Evolutionary conservation across 2,329 filamentous ascomycete genomes (phyloP).

Genomic region (Trichoderma cornu-damae): DNA sequence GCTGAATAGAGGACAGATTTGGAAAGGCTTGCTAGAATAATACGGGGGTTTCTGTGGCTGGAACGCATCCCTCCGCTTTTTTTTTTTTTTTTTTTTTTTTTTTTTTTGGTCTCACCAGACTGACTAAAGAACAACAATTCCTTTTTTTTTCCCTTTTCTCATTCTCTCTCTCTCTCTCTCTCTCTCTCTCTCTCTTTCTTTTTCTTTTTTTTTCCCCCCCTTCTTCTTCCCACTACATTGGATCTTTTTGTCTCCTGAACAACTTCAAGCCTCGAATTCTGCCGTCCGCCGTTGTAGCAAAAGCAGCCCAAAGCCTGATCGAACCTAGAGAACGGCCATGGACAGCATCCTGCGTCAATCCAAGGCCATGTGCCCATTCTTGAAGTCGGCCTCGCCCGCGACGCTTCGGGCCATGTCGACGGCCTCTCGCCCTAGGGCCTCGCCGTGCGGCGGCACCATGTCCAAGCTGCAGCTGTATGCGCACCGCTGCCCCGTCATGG

Average conservation of each 20-base stretch:
- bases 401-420: slow-evolving; percentile 86
- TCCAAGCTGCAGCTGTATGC: slow-evolving; percentile 94
- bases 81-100: background rate
- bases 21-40: background rate
- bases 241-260: too few species aligned
- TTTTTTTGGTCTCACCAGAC: slow-evolving; percentile 4
- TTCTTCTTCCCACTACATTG: too few species aligned
- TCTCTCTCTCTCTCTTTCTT: too few species aligned
- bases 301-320: background rate
- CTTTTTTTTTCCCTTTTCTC: background rate
- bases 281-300: background rate
- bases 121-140: background rate
- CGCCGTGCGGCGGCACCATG: slow-evolving; percentile 85
- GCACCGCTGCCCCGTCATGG: slow-evolving; percentile 96
- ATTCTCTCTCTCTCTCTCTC: background rate
- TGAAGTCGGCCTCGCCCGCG: slow-evolving; percentile 88
- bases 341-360: slow-evolving; percentile 93
- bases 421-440: slow-evolving; percentile 58
- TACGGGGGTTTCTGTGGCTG: background rate
- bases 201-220: too few species aligned
- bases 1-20: background rate
- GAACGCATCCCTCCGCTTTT: background rate
- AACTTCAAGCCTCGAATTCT: background rate
- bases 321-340: slow-evolving; percentile 55
- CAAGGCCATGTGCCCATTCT: slow-evolving; percentile 93